Conservation (phyloP, 2,329 filamentous ascomycete species). For the Claviceps africana region DNA sequence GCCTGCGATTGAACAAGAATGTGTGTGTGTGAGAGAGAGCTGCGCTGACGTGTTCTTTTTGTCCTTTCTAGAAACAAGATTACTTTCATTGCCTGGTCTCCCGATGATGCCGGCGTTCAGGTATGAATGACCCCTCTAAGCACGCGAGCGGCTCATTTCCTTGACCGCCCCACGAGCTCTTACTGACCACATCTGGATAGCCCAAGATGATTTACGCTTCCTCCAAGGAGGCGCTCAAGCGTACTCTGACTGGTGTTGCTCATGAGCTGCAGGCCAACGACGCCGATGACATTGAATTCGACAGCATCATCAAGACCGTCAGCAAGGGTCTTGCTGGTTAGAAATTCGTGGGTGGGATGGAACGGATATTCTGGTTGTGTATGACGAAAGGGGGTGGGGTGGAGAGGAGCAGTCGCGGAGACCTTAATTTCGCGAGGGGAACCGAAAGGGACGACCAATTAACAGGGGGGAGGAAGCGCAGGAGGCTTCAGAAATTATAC, state of each 20-base stretch:
- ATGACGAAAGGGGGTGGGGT: background rate
- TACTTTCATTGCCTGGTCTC: constrained; percentile 66
- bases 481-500: background rate
- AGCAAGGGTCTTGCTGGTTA: constrained; percentile 46
- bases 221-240: constrained; percentile 77
- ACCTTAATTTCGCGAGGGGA: background rate
- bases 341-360: constrained; percentile 5
- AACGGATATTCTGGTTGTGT: background rate
- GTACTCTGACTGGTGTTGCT: constrained; percentile 60
- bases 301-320: constrained; percentile 52
- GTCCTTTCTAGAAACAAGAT: constrained; percentile 52
- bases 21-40: background rate
- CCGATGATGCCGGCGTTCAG: constrained; percentile 67
- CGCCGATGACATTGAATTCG: constrained; percentile 66
- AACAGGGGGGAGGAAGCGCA: background rate
- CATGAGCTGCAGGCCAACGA: constrained; percentile 76
- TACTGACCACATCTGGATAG: constrained; percentile 25
- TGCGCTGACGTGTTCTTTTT: constrained; percentile 9
- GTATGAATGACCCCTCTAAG: constrained; percentile 36
- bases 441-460: background rate
- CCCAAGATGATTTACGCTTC: constrained; percentile 85
- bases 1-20: background rate
- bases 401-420: background rate
- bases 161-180: background rate
- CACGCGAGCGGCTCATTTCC: background rate